Percentiles rank a stretch among this genome's conserved stretches.
Conservation (phyloP, 208 protist species). For the Leishmania lainsoni region DNA sequence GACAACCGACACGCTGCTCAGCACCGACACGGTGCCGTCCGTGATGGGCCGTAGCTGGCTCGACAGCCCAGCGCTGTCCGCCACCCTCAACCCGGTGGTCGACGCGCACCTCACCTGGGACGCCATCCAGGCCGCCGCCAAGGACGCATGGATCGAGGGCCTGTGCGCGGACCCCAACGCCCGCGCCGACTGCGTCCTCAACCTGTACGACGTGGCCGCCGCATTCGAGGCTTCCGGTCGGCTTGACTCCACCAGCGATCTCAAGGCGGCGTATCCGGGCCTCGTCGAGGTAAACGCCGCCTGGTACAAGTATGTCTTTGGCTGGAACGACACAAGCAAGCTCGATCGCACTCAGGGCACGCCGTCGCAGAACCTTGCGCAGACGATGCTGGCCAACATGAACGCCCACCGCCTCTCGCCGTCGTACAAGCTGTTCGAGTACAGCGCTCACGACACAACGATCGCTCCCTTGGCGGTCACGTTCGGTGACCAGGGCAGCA, state of each 20-base stretch:
- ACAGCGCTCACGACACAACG: slow-evolving; percentile 65
- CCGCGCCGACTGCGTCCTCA: slow-evolving; percentile 34
- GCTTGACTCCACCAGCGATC: slow-evolving; percentile 30
- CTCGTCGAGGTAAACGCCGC: slow-evolving; percentile 16
- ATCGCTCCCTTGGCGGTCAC: slow-evolving; percentile 49
- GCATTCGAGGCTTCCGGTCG: slow-evolving; percentile 39
- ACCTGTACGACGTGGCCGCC: slow-evolving; percentile 53
- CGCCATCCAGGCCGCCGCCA: slow-evolving; percentile 38
- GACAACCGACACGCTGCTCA: slow-evolving; percentile 49
- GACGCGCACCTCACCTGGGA: slow-evolving; percentile 49
- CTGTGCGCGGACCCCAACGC: slow-evolving; percentile 34
- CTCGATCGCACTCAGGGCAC: slow-evolving; percentile 36
- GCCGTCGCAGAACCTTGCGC: slow-evolving; percentile 36
- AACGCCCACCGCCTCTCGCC: slow-evolving; percentile 1
- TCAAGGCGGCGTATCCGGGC: slow-evolving; percentile 24
- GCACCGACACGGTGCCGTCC: slow-evolving; percentile 37
- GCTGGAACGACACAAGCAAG: slow-evolving; percentile 32
- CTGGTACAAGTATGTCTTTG: slow-evolving; percentile 37
- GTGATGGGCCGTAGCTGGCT: slow-evolving; percentile 33
- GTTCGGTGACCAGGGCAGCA: slow-evolving; percentile 50
- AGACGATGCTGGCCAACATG: slow-evolving; percentile 39
- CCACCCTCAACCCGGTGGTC: slow-evolving; percentile 25
- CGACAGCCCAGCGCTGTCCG: slow-evolving; percentile 18
- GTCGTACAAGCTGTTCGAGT: slow-evolving; percentile 63
- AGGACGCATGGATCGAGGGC: slow-evolving; percentile 42